These are phyloP conservation scores for Colletotrichum acutatum DNA, from an alignment of 2,329 filamentous ascomycete species.

Conservation along the genomic window DNA sequence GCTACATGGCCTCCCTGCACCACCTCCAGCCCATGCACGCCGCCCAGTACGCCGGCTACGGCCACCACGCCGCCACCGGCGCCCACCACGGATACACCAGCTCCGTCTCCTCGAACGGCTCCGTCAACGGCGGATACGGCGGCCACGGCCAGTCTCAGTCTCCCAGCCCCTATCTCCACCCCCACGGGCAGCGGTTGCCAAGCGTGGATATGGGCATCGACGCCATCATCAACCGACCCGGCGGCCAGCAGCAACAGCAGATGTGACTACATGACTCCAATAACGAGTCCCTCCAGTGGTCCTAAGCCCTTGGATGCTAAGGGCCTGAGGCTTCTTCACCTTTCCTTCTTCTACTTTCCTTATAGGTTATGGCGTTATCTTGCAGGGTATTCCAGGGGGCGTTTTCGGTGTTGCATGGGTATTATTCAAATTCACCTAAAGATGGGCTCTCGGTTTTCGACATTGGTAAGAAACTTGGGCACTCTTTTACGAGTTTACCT, in stretches of 20 bases:
- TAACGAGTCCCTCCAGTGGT: background rate
- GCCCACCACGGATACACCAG: slow-evolving; percentile 61
- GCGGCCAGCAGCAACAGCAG: slow-evolving; percentile 39
- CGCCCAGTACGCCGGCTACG: slow-evolving; percentile 42
- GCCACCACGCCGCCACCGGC: slow-evolving; percentile 19
- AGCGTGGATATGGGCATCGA: slow-evolving; percentile 72
- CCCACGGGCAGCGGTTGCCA: slow-evolving; percentile 58
- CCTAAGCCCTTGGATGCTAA: background rate
- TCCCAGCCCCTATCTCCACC: slow-evolving; percentile 37
- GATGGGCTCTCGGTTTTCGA: background rate
- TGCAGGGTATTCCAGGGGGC: background rate
- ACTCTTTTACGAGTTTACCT: background rate
- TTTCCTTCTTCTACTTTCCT: slow-evolving; percentile 3
- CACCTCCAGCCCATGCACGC: slow-evolving; percentile 40
- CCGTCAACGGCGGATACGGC: slow-evolving; percentile 45
- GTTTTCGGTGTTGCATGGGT: slow-evolving; percentile 16
- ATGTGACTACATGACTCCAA: slow-evolving; percentile 21
- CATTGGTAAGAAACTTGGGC: background rate
- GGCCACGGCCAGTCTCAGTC: slow-evolving; percentile 40
- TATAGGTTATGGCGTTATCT: slow-evolving; percentile 12
- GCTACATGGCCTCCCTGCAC: slow-evolving; percentile 42
- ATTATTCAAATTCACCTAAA: background rate
- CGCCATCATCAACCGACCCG: slow-evolving; percentile 65
- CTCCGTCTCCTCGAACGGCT: slow-evolving; percentile 61
- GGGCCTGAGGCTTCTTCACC: background rate